phyloP scores from a whole-genome alignment of 805 yeast genomes.

The Candida chauliodis region DNA sequence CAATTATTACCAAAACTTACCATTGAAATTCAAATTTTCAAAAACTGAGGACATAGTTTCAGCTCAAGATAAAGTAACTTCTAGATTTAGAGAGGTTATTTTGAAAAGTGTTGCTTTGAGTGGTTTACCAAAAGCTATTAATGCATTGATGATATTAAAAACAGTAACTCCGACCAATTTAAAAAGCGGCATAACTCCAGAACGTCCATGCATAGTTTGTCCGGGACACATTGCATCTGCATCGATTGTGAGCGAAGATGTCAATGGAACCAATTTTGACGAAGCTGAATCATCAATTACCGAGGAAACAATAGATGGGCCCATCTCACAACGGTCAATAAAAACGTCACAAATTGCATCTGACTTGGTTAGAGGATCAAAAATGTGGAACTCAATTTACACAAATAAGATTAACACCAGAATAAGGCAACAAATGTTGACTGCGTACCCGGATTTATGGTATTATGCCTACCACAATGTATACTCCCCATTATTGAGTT shows the following conservation, averaged over 20 bases:
- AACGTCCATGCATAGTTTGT: constrained; percentile 24
- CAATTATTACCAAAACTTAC: constrained; percentile 34
- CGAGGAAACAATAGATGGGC: constrained; percentile 40
- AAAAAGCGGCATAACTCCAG: constrained; percentile 21
- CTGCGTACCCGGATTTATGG: constrained; percentile 86
- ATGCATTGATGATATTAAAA: constrained; percentile 63
- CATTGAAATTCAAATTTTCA: constrained; percentile 32
- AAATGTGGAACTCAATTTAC: constrained; percentile 72
- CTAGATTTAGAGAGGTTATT: constrained; percentile 69
- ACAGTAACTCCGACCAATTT: constrained; percentile 57
- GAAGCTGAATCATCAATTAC: constrained; percentile 9
- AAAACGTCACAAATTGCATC: constrained; percentile 23
- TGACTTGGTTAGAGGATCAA: constrained; percentile 48
- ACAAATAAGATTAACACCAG: constrained; percentile 64
- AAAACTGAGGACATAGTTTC: constrained; percentile 33
- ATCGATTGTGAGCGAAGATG: constrained; percentile 37
- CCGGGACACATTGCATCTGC: constrained; percentile 36
- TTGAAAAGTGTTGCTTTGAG: constrained; percentile 74
- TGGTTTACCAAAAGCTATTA: constrained; percentile 84
- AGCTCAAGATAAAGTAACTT: constrained; percentile 37
- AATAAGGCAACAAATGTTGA: constrained; percentile 61
- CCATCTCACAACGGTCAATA: constrained; percentile 29
- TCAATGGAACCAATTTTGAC: constrained; percentile 34
- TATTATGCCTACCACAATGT: constrained; percentile 66
- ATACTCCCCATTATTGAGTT: constrained; percentile 75